Evolutionary conservation across 495 filamentous ascomycete species (phyloP).

Genomic region (Hypoxylon fuscum): DNA sequence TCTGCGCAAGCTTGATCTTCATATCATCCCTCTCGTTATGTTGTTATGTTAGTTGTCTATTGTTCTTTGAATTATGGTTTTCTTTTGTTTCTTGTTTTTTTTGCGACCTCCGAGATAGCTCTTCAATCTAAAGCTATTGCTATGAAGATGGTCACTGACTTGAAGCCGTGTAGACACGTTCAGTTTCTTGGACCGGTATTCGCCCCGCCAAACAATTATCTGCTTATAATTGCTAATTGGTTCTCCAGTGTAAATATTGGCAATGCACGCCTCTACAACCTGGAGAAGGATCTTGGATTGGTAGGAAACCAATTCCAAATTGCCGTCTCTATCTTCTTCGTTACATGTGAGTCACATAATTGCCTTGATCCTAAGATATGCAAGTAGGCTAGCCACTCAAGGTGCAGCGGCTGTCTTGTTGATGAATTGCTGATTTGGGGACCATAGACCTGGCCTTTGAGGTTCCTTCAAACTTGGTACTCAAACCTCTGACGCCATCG

Average conservation of each 20-base stretch:
- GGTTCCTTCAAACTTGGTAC: conserved; percentile 69
- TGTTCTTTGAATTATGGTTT: not conserved
- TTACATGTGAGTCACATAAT: conserved; percentile 63
- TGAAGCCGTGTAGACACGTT: conserved; percentile 43
- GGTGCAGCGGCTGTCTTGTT: not conserved
- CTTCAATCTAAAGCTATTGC: not conserved
- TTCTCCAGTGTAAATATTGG: conserved; percentile 73
- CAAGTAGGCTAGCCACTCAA: not conserved
- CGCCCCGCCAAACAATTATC: not conserved
- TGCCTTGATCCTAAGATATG: too few relatives aligned
- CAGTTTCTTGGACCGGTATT: conserved; percentile 52
- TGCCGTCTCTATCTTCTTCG: conserved; percentile 76
- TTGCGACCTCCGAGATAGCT: too few relatives aligned
- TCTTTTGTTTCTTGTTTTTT: too few relatives aligned
- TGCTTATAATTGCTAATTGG: not conserved
- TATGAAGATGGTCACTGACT: conserved; percentile 8
- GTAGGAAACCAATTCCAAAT: conserved; percentile 72
- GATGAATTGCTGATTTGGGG: not conserved
- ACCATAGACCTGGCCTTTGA: conserved; percentile 62
- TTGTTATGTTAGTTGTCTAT: conserved; percentile 40
- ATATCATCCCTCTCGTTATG: conserved; percentile 53
- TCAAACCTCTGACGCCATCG: conserved; percentile 71
- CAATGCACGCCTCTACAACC: conserved; percentile 73
- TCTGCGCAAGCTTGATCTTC: conserved; percentile 49
- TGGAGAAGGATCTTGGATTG: conserved; percentile 73